phyloP scores from a whole-genome alignment of 441 rosid genomes.

The Syzygium malaccense region DNA sequence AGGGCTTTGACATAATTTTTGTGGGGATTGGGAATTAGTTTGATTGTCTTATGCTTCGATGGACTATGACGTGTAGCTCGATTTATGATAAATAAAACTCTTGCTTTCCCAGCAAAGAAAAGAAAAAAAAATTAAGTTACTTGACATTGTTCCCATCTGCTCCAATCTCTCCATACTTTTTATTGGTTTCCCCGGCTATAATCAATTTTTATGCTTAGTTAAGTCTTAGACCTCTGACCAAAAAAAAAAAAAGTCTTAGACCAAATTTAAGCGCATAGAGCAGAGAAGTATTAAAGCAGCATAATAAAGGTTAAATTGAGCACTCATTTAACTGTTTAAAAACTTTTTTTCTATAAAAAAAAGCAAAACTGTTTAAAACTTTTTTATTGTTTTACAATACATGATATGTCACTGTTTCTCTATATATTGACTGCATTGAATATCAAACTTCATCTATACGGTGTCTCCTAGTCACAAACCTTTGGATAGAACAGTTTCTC shows the following conservation, averaged over 20 bases:
- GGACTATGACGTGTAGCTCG: not conserved
- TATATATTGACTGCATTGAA: not conserved
- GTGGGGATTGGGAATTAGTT: not conserved
- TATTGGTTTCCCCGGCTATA: not conserved
- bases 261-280: not conserved
- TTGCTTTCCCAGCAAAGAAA: not conserved
- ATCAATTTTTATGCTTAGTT: not conserved
- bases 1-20: not conserved
- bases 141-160: not conserved
- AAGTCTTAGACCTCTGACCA: not conserved
- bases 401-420: not conserved
- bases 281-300: not conserved
- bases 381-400: not conserved
- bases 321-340: not conserved
- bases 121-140: not conserved
- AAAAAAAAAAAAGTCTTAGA: not conserved
- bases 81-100: not conserved
- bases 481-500: not conserved
- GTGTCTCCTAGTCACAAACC: not conserved
- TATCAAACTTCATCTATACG: not conserved
- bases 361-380: not conserved
- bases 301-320: not conserved
- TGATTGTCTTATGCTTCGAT: not conserved
- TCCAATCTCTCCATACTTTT: not conserved
- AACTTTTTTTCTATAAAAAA: not conserved